A percentile compares a stretch with the other conserved stretches of the same genome.
Conservation (phyloP, 495 filamentous ascomycete genomes). For the Neurospora sp. region DNA sequence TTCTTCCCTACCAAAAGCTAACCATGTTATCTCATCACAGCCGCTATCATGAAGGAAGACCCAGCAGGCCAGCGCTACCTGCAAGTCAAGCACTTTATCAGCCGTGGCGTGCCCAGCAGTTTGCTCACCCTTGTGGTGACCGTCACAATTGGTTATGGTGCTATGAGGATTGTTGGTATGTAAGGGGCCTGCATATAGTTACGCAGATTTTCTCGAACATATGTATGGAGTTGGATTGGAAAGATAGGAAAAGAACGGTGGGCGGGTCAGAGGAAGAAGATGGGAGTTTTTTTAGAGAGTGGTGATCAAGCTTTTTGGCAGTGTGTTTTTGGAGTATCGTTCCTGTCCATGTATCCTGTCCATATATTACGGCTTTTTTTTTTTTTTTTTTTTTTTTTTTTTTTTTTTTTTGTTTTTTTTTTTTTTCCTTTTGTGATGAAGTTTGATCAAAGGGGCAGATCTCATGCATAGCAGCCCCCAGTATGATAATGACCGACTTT, state of each 20-base stretch:
- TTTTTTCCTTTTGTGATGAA: neutral
- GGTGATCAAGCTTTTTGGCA: neutral
- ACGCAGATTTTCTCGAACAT: neutral
- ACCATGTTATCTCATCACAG: constrained; percentile 30
- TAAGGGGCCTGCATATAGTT: constrained; percentile 25
- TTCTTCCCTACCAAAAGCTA: neutral
- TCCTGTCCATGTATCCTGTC: neutral
- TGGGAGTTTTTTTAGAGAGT: neutral
- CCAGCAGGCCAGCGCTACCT: constrained; percentile 84
- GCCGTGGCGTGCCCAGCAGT: constrained; percentile 76
- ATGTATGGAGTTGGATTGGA: neutral
- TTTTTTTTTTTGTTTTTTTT: no score
- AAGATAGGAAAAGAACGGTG: neutral
- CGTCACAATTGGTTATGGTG: constrained; percentile 73
- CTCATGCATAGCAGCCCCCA: neutral
- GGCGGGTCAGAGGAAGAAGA: neutral
- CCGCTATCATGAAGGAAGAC: constrained; percentile 99
- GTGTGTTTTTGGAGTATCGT: neutral
- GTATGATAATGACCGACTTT: neutral
- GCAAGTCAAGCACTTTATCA: constrained; percentile 87
- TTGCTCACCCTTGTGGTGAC: constrained; percentile 74
- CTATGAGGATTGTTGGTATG: constrained; percentile 73
- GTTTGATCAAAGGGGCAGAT: neutral
- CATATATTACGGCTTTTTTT: no score
- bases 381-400: no score